Conservation (phyloP, 257 asterid species). For the Plectranthus barbatus region DNA sequence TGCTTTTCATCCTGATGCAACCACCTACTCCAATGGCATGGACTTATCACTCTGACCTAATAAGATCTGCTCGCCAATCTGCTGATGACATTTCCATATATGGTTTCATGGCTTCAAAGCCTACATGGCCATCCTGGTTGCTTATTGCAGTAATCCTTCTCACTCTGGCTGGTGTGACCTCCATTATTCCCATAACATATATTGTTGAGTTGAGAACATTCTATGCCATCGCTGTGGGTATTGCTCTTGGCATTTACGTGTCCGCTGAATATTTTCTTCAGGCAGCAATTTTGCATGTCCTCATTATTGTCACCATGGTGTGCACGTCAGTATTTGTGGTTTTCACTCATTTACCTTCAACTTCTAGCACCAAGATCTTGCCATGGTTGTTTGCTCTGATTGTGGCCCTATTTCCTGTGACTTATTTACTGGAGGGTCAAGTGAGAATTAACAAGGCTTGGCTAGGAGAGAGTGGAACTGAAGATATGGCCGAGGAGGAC, state of each 20-base stretch:
- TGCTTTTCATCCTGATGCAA: constrained; percentile 75
- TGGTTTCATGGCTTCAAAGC: constrained; percentile 79
- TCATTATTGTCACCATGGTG: constrained; percentile 87
- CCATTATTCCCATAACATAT: constrained; percentile 78
- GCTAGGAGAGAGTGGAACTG: constrained; percentile 42
- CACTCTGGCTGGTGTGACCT: constrained; percentile 88
- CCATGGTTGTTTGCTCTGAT: constrained; percentile 96
- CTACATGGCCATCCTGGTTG: constrained; percentile 99
- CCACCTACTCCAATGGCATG: constrained; percentile 87
- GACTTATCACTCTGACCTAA: constrained; percentile 73
- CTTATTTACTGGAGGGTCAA: constrained; percentile 91
- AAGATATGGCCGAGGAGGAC: constrained; percentile 64
- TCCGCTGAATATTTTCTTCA: constrained; percentile 94
- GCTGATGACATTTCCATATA: constrained; percentile 91
- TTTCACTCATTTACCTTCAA: constrained; percentile 93
- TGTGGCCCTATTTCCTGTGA: constrained; percentile 97
- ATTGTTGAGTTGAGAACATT: constrained; percentile 75
- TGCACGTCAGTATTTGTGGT: constrained; percentile 81
- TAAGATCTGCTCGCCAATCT: constrained; percentile 78
- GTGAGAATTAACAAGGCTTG: constrained; percentile 59
- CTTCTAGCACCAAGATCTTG: constrained; percentile 85
- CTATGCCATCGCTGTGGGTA: constrained; percentile 76
- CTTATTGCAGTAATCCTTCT: constrained; percentile 79
- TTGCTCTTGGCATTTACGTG: constrained; percentile 81
- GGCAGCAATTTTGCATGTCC: constrained; percentile 74